Evolutionary conservation across 1,284 basidiomycete genomes (phyloP).

Genomic region (Sanghuangporus baumii): DNA sequence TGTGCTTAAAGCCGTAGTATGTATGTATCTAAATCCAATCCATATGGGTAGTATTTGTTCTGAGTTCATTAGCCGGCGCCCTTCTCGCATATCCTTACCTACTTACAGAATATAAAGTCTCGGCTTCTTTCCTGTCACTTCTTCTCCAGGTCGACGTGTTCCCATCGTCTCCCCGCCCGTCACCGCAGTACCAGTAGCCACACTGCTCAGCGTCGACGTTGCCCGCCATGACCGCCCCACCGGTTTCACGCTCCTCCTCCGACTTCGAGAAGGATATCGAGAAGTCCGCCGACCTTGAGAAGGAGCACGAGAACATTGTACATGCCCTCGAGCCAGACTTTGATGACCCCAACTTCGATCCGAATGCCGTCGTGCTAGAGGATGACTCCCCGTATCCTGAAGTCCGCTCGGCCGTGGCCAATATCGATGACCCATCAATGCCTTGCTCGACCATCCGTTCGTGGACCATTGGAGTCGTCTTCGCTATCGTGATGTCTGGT

Average conservation of each 20-base stretch:
- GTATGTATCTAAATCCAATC: not conserved
- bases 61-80: not conserved
- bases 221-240: conserved; percentile 8
- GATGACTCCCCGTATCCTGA: conserved; percentile 44
- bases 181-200: not conserved
- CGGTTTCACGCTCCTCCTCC: conserved; percentile 6
- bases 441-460: conserved; percentile 33
- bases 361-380: conserved; percentile 28
- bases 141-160: not conserved
- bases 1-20: not conserved
- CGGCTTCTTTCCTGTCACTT: not conserved
- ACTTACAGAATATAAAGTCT: not conserved
- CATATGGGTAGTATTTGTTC: not conserved
- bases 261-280: conserved; percentile 15
- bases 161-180: not conserved
- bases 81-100: not conserved
- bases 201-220: not conserved
- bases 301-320: not conserved
- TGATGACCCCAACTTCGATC: conserved; percentile 27
- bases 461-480: conserved; percentile 39
- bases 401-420: conserved; percentile 33
- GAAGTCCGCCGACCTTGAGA: not conserved
- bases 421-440: conserved; percentile 30
- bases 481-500: conserved; percentile 45
- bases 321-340: conserved; percentile 17